These are phyloP conservation scores for Zygnema circumcarinatum DNA, from an alignment of 139 green algal genomes.

Conservation along the genomic window DNA sequence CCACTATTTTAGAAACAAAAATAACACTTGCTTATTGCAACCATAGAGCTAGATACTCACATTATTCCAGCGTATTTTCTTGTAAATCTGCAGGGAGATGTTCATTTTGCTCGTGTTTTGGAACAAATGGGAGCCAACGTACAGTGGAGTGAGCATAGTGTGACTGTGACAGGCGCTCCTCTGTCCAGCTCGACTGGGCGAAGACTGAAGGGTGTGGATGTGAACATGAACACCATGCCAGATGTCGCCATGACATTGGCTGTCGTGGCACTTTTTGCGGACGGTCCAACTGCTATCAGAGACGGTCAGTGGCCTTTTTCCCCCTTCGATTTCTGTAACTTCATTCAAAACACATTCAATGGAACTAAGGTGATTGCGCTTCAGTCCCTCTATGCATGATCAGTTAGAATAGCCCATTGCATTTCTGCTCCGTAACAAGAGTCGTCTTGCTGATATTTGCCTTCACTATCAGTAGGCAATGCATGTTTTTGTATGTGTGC, in stretches of 20 bases:
- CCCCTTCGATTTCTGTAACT: not conserved
- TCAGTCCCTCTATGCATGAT: too few relatives aligned
- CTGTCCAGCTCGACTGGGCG: conserved; percentile 36
- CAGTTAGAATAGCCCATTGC: too few relatives aligned
- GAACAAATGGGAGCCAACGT: conserved; percentile 95
- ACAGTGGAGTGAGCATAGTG: conserved; percentile 86
- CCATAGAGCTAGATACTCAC: too few relatives aligned
- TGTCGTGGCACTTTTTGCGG: conserved; percentile 92
- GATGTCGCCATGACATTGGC: conserved; percentile 99
- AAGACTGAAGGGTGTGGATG: conserved; percentile 87
- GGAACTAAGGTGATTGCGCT: too few relatives aligned
- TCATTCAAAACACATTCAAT: too few relatives aligned
- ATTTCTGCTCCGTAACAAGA: too few relatives aligned
- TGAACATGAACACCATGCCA: conserved; percentile 98
- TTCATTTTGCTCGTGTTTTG: conserved; percentile 94
- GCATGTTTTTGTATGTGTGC: not conserved
- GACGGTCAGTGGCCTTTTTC: conserved; percentile 73
- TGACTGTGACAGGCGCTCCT: conserved; percentile 86
- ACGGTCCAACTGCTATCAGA: conserved; percentile 88
- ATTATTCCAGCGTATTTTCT: not conserved
- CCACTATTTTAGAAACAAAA: not conserved
- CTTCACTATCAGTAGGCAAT: not conserved
- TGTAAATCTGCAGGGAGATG: conserved; percentile 74
- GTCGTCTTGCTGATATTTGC: not conserved
- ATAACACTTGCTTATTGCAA: too few relatives aligned